Percentiles rank a stretch among this genome's conserved stretches.
Evolutionary conservation across 1,139 yeast genomes (phyloP).

Genomic region (Pichia sp.): DNA sequence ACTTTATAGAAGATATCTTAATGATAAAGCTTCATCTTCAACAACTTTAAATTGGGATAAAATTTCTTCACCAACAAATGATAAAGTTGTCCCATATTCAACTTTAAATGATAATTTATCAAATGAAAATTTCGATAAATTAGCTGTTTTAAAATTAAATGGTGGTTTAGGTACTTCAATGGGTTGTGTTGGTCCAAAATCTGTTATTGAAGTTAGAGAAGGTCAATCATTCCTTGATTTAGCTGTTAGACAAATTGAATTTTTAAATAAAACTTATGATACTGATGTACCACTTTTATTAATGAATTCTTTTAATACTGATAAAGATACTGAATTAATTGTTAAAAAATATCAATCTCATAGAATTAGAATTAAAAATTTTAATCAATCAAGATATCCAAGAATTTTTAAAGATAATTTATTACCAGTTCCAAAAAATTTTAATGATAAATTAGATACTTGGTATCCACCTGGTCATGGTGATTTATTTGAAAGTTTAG

Average conservation of each 20-base stretch:
- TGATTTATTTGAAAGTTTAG: constrained; percentile 87
- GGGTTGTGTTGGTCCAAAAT: constrained; percentile 99
- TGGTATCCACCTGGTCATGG: constrained; percentile 99
- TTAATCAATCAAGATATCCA: constrained; percentile 96
- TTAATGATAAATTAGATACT: constrained; percentile 64
- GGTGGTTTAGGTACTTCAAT: constrained; percentile 99
- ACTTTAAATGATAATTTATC: constrained; percentile 36
- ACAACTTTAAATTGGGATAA: constrained; percentile 89
- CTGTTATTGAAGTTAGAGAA: constrained; percentile 96
- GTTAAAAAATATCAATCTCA: constrained; percentile 96
- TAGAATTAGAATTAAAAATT: constrained; percentile 90
- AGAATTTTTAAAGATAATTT: constrained; percentile 91
- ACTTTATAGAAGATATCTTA: constrained; percentile 83
- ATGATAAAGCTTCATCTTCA: constrained; percentile 88
- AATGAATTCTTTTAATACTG: constrained; percentile 98
- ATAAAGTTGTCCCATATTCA: constrained; percentile 80
- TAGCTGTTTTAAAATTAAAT: constrained; percentile 91
- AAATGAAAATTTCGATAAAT: constrained; percentile 56
- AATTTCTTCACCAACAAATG: constrained; percentile 80
- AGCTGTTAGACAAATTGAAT: constrained; percentile 94
- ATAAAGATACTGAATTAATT: constrained; percentile 89
- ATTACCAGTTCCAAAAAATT: constrained; percentile 82
- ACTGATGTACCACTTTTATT: constrained; percentile 92
- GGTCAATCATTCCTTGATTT: constrained; percentile 95
- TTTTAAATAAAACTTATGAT: constrained; percentile 83